Evolutionary conservation across 2,329 filamentous ascomycete species (phyloP).

Genomic region (Cercospora janseana): DNA sequence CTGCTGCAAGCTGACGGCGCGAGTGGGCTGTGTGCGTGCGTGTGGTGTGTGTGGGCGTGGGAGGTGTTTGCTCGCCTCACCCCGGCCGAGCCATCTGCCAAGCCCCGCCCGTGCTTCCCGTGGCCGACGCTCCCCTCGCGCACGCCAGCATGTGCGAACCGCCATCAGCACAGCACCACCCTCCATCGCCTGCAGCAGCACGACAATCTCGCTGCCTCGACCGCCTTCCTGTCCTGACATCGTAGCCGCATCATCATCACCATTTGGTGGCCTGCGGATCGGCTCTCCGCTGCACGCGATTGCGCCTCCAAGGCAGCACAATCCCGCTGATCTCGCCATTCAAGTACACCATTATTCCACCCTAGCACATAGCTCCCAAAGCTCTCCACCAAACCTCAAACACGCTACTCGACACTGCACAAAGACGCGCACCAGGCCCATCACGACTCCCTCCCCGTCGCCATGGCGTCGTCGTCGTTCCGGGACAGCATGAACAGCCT

Average conservation of each 20-base stretch:
- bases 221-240: not conserved
- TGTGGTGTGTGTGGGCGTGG: not conserved
- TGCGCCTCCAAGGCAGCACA: conserved; percentile 33
- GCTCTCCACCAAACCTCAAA: conserved; percentile 23
- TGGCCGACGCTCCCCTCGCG: not conserved
- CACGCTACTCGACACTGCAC: conserved; percentile 22
- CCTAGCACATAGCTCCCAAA: conserved; percentile 19
- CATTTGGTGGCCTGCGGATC: conserved; percentile 27
- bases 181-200: not conserved
- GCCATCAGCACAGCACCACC: not conserved
- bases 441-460: conserved; percentile 19
- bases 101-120: not conserved
- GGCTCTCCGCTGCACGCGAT: conserved; percentile 23
- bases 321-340: conserved; percentile 23
- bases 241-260: conserved; percentile 13
- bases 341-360: conserved; percentile 18
- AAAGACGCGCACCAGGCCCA: conserved; percentile 19
- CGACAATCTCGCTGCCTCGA: conserved; percentile 11
- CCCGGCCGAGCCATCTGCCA: not conserved
- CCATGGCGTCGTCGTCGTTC: conserved; percentile 85
- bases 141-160: not conserved
- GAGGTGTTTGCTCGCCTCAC: not conserved
- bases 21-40: not conserved
- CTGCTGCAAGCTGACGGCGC: not conserved
- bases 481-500: conserved; percentile 91